Evolutionary conservation across 352 stramenopile species (phyloP), one percentile per base, ranked within the genome.

Genomic region (Pythium coloratum): DNA sequence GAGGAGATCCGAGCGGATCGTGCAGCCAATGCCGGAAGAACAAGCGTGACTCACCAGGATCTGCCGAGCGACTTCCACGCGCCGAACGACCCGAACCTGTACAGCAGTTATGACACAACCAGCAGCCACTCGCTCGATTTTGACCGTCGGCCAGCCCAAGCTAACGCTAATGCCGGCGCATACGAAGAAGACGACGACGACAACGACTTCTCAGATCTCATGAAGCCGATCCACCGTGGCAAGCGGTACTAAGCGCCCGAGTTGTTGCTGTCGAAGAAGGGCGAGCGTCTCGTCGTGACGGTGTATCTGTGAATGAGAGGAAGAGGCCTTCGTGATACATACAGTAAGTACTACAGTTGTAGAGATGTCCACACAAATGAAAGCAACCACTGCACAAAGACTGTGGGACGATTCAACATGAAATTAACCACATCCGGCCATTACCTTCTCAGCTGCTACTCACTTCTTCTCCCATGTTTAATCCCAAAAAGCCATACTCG

Each of bases 101-200:
- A 70, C 62, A 69, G 42, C 53, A 12, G 8, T 26, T 62, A 62
- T 32, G 55, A 40, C 16, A 73, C 36, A 13, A 59, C 57, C 14
- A 70, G 62, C 32, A 69, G 76, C 18, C 54, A 75, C 26, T 73
- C 76, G 66, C 60, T 80, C 67, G 60, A 89, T 10, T 67, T 76
- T 46, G 71, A 83, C 8, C 40, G 54, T 8, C 54, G 6, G 53
- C 46, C 28, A 32, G 28, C 24, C 18, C 30, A 26, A 34, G 24
- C 14, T 36, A 59, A 51, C 28, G 42, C 61, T 44, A 44, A 38
- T 40, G 20, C 14, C 61, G 26, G 57, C 26, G 10, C 53, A 55
- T 54, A 69, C 53, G 28, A 75, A 50, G 59, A 69, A 58, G 81
- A 82, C 53, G 82, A 89, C 42, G 59, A 89, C 30, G 66, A 69